Base-by-base conservation (phyloP, 306 rosid species). In the Hippophae gyantsensis region DNA sequence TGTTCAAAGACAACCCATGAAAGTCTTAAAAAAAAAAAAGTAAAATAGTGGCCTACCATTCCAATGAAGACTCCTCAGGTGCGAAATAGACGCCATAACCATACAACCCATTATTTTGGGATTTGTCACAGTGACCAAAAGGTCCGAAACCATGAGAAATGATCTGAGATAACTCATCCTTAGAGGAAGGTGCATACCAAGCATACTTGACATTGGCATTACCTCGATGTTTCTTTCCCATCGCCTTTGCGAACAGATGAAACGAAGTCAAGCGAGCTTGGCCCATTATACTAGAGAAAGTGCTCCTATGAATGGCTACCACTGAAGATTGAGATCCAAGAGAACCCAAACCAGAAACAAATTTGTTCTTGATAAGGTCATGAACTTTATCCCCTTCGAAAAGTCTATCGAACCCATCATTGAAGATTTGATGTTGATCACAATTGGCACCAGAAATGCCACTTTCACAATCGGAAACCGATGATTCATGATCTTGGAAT, bases 381-480 rank as follows among this genome's bases (percentile, higher is more conserved):
- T 62, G 76, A 6, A 82, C 52, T 42, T 23, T 70, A 9, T 92
- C 69, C 13, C 80, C 88, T 10, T 79, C 82, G 0, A 6, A 52
- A 6, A 84, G 79, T 57, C 58, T 65, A 0, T 71, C 50, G 14
- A 84, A 58, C 1, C 74, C 72, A 0, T 49, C 73, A 1, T 61
- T 64, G 43, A 60, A 54, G 60, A 49, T 40, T 10, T 6, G 57
- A 1, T 38, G 41, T 13, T 43, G 78, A 44, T 46, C 64, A 44
- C 9, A 7, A 10, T 48, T 52, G 7, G 60, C 56, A 13, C 80
- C 81, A 13, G 75, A 64, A 42, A 79, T 74, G 7, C 66, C 64
- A 52, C 92, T 90, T 65, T 81, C 87, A 65, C 74, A 73, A 43
- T 80, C 92, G n/a, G 93, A 87, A 71, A 81, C 71, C 7, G 45